Evolutionary conservation across 306 rosid genomes (phyloP).

Genomic region (Oemleria cerasiformis): DNA sequence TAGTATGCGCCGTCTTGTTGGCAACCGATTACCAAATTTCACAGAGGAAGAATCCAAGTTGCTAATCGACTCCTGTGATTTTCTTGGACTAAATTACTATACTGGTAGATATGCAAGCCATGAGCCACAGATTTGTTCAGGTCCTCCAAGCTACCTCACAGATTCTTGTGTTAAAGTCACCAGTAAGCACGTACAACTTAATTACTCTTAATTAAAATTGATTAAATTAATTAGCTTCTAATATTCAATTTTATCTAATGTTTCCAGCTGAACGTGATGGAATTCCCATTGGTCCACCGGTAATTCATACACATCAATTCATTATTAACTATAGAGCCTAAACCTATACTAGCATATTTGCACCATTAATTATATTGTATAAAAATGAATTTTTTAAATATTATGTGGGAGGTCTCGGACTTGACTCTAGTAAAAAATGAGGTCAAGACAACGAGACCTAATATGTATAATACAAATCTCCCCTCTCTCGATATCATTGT

Average conservation of each 20-base stretch:
- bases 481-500: too few relatives aligned
- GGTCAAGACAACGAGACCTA: too few relatives aligned
- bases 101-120: conserved; percentile 37
- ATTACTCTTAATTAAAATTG: neutral
- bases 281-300: conserved; percentile 40
- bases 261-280: conserved; percentile 42
- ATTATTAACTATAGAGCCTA: too few relatives aligned
- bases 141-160: conserved; percentile 29
- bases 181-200: conserved; percentile 30
- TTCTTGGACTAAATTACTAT: conserved; percentile 60
- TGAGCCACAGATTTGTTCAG: conserved; percentile 16
- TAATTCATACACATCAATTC: too few relatives aligned
- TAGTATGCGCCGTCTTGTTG: conserved; percentile 37
- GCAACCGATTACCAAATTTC: too few relatives aligned
- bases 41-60: conserved; percentile 36
- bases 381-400: neutral
- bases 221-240: neutral
- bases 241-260: neutral
- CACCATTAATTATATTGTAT: neutral
- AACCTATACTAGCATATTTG: too few relatives aligned
- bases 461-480: too few relatives aligned
- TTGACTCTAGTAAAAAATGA: too few relatives aligned
- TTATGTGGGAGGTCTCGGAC: too few relatives aligned
- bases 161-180: conserved; percentile 36
- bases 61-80: conserved; percentile 26